phyloP scores from a whole-genome alignment of 2,329 filamentous ascomycete genomes.

The Neodidymelliopsis sp. region DNA sequence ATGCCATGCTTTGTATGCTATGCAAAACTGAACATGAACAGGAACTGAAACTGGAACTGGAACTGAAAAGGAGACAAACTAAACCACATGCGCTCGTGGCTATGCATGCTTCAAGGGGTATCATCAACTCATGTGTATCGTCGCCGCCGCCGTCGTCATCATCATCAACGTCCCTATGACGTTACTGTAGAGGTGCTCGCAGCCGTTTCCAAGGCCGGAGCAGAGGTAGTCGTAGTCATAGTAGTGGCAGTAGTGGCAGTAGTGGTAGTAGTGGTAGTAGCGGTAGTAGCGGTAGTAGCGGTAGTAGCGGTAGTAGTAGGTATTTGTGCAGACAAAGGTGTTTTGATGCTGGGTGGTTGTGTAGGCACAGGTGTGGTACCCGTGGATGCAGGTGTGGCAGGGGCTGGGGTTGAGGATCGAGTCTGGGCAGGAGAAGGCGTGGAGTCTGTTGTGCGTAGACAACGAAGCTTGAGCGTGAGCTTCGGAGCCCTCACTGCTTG shows the following conservation, averaged over 20 bases:
- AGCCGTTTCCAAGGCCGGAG: slow-evolving; percentile 12
- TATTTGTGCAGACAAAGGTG: slow-evolving; percentile 2
- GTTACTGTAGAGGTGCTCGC: slow-evolving; percentile 2
- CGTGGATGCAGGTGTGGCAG: slow-evolving; percentile 14
- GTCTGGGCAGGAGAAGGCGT: slow-evolving; percentile 25
- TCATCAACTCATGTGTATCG: slow-evolving; percentile 32
- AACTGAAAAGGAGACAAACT: too few relatives aligned
- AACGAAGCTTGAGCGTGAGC: slow-evolving; percentile 44
- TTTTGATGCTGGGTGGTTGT: slow-evolving; percentile 6
- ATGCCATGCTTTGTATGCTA: slow-evolving; percentile 41
- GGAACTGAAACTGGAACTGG: too few relatives aligned
- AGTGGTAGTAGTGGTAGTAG: background rate
- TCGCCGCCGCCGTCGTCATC: background rate
- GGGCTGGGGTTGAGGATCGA: slow-evolving; percentile 28
- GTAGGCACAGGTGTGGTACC: slow-evolving; percentile 17
- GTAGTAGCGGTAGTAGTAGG: slow-evolving; percentile 9
- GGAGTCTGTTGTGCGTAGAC: slow-evolving; percentile 37
- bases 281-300: background rate
- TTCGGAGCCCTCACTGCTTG: slow-evolving; percentile 34
- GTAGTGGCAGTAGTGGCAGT: background rate
- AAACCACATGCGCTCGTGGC: slow-evolving; percentile 9
- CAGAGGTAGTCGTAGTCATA: slow-evolving; percentile 5
- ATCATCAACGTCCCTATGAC: slow-evolving; percentile 10
- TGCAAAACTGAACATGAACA: slow-evolving; percentile 28
- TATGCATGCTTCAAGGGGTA: slow-evolving; percentile 25